Percentiles rank a stretch among this genome's conserved stretches.
Evolutionary conservation across 192 early-diverging fungal species (phyloP).

Genomic region (Dispira parvispora): DNA sequence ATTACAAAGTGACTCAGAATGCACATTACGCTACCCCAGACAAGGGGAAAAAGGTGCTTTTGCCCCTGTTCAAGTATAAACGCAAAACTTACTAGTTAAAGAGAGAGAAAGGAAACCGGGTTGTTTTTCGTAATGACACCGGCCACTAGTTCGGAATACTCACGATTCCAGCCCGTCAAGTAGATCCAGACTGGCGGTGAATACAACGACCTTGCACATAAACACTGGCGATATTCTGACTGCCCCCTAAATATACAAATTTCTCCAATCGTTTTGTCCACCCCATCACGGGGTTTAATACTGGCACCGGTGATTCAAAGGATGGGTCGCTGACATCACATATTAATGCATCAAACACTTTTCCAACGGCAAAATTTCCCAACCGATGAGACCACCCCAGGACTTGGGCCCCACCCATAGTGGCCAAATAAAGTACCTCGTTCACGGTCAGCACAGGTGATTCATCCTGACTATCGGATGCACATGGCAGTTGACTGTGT

Average conservation of each 20-base stretch:
- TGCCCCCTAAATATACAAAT: slow-evolving; percentile 84
- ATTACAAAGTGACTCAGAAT: too few relatives aligned
- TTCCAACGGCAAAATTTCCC: slow-evolving; percentile 73
- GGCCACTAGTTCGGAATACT: too few relatives aligned
- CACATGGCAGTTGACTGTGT: neutral
- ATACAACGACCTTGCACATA: slow-evolving; percentile 55
- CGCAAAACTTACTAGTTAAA: too few relatives aligned
- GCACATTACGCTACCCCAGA: too few relatives aligned
- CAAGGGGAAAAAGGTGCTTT: too few relatives aligned
- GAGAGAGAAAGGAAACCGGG: too few relatives aligned
- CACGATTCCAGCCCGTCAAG: neutral
- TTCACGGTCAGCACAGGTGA: slow-evolving; percentile 37
- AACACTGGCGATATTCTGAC: slow-evolving; percentile 64
- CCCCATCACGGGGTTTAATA: slow-evolving; percentile 11
- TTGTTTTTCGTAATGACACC: too few relatives aligned
- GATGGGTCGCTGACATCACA: slow-evolving; percentile 25
- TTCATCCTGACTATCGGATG: neutral
- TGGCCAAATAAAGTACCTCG: slow-evolving; percentile 76
- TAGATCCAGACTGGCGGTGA: slow-evolving; percentile 11
- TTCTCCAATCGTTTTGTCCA: slow-evolving; percentile 47
- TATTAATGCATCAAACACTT: slow-evolving; percentile 86
- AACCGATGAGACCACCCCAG: slow-evolving; percentile 50
- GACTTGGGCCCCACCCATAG: slow-evolving; percentile 74
- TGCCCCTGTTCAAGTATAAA: too few relatives aligned
- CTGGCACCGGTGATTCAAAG: slow-evolving; percentile 28